Evolutionary conservation across 2,329 filamentous ascomycete genomes (phyloP).

Genomic region (Massarina eburnea): DNA sequence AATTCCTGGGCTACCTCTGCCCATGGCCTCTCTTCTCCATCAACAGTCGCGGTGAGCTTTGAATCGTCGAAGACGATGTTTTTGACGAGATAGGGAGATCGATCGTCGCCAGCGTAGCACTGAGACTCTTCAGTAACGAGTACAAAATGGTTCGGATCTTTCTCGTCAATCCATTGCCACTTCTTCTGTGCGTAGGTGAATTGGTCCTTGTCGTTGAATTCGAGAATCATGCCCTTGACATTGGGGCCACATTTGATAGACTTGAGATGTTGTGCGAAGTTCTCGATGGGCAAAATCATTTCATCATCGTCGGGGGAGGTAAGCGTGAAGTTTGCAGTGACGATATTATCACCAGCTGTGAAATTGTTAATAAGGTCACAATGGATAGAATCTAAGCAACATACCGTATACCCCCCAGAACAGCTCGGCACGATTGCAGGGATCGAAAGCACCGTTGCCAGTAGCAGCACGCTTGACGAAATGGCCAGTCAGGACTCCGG

Average conservation of each 20-base stretch:
- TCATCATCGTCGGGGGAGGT: constrained; percentile 19
- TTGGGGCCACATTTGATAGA: constrained; percentile 20
- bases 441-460: constrained; percentile 20
- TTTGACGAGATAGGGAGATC: constrained; percentile 25
- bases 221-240: constrained; percentile 14
- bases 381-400: no score
- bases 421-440: constrained; percentile 14
- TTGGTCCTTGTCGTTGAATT: constrained; percentile 16
- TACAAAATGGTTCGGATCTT: constrained; percentile 23
- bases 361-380: background rate
- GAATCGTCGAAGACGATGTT: constrained; percentile 20
- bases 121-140: constrained; percentile 25
- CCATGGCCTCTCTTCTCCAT: constrained; percentile 21
- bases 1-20: constrained; percentile 17
- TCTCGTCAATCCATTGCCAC: constrained; percentile 26
- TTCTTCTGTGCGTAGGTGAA: constrained; percentile 17
- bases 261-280: constrained; percentile 26
- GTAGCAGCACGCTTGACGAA: constrained; percentile 19
- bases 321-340: constrained; percentile 26
- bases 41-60: constrained; percentile 16
- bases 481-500: constrained; percentile 14
- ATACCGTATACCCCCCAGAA: constrained; percentile 26
- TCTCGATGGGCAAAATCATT: constrained; percentile 23
- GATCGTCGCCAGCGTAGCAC: constrained; percentile 26
- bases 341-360: constrained; percentile 22